Percentiles rank a stretch among this genome's conserved stretches.
Conservation (phyloP, 2,329 filamentous ascomycete genomes). For the Chrysoporthe austroafricana region DNA sequence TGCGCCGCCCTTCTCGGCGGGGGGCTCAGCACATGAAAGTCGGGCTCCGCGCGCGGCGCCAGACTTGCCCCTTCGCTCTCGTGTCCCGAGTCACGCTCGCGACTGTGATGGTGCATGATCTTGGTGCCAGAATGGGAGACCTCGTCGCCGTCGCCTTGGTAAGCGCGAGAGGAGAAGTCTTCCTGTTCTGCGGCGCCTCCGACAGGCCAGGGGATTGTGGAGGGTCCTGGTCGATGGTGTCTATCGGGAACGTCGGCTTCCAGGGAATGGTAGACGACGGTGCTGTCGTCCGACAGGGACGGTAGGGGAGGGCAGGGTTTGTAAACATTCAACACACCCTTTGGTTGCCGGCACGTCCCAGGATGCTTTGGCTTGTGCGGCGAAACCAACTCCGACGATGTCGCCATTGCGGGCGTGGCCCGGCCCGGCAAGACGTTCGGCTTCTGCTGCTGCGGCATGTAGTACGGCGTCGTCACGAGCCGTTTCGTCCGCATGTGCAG, state of each 20-base stretch:
- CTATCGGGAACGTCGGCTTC: no score
- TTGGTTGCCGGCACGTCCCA: not conserved
- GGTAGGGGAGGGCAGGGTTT: slow-evolving; percentile 5
- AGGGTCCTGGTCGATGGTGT: not conserved
- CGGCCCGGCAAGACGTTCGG: not conserved
- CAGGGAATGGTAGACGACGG: not conserved
- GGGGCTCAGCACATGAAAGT: not conserved
- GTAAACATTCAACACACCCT: not conserved
- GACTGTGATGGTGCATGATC: not conserved
- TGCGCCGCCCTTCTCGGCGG: not conserved
- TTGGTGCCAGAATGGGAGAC: not conserved
- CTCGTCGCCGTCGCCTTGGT: no score
- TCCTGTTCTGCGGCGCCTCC: not conserved
- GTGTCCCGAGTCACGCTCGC: not conserved
- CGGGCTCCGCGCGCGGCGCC: not conserved
- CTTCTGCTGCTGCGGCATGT: slow-evolving; percentile 3
- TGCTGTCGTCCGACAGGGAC: not conserved
- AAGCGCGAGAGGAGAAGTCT: not conserved
- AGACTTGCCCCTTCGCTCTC: not conserved
- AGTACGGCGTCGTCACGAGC: not conserved
- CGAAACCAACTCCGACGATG: not conserved
- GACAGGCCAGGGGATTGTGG: not conserved
- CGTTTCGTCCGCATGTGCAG: not conserved
- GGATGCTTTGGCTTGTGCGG: not conserved
- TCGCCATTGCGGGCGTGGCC: not conserved